A percentile compares a stretch with the other conserved stretches of the same genome.
Conservation (phyloP, 768 basidiomycete species). For the Wakefieldia striispora region DNA sequence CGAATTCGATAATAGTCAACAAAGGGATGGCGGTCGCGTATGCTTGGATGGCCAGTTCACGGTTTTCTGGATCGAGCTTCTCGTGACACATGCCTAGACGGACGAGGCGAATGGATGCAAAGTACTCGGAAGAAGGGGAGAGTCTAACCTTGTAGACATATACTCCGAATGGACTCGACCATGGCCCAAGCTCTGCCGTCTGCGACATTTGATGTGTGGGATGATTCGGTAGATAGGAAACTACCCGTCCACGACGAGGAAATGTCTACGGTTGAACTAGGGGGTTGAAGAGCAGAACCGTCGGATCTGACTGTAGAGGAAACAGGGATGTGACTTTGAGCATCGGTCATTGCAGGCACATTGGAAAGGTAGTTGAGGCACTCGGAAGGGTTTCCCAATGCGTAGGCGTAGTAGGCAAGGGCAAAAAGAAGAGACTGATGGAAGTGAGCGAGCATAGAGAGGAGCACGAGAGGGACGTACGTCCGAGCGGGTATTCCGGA, state of each 20-base stretch:
- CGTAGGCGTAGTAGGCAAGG: conserved; percentile 80
- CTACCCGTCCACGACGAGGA: conserved; percentile 54
- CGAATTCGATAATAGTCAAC: conserved; percentile 46
- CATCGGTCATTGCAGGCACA: conserved; percentile 53
- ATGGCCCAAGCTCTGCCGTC: conserved; percentile 74
- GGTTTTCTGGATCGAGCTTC: conserved; percentile 47
- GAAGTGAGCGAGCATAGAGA: conserved; percentile 5
- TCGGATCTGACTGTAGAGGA: conserved; percentile 43
- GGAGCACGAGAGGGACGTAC: conserved; percentile 41
- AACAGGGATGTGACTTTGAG: conserved; percentile 51
- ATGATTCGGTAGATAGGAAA: conserved; percentile 41
- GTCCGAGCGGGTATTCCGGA: conserved; percentile 52
- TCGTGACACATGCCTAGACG: conserved; percentile 74
- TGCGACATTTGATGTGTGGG: conserved; percentile 51
- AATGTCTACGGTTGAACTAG: conserved; percentile 32
- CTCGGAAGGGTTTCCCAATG: conserved; percentile 60
- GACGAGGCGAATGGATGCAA: neutral
- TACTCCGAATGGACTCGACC: conserved; percentile 69
- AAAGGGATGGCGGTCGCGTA: conserved; percentile 59
- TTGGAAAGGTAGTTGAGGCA: conserved; percentile 59
- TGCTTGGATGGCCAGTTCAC: conserved; percentile 49
- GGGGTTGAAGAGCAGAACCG: conserved; percentile 36
- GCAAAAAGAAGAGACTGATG: conserved; percentile 62
- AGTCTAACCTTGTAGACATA: conserved; percentile 71
- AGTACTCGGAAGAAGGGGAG: neutral